Percentiles rank a stretch among this genome's conserved stretches.
These are phyloP conservation scores for Aethionema arabicum DNA, from an alignment of 345 rosid species.

Conservation along the genomic window DNA sequence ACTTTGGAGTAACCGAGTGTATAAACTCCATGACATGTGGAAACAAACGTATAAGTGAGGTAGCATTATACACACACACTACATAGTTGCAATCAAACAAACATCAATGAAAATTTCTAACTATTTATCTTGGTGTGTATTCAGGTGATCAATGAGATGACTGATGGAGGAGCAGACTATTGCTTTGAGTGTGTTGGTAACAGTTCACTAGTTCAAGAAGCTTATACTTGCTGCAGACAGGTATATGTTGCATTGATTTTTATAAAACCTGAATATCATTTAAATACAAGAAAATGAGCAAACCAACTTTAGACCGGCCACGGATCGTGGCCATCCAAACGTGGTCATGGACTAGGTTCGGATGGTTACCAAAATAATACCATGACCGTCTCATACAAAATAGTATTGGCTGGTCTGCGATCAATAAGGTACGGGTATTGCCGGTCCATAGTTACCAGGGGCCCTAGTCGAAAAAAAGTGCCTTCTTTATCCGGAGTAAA, in stretches of 20 bases:
- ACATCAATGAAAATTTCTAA: background rate
- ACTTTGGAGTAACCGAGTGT: slow-evolving; percentile 77
- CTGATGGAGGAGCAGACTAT: slow-evolving; percentile 77
- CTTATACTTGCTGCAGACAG: slow-evolving; percentile 68
- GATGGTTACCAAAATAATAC: no score
- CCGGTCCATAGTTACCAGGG: no score
- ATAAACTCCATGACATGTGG: slow-evolving; percentile 49
- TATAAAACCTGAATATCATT: background rate
- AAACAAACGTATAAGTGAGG: slow-evolving; percentile 63
- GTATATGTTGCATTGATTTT: slow-evolving; percentile 33
- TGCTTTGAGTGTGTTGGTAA: slow-evolving; percentile 79
- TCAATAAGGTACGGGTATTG: no score
- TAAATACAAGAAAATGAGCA: background rate
- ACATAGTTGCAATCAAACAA: background rate
- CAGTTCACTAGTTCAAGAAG: slow-evolving; percentile 59
- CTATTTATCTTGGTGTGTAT: background rate
- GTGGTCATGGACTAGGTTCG: no score
- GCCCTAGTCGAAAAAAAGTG: no score
- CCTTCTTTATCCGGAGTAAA: no score
- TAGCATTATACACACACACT: slow-evolving; percentile 18
- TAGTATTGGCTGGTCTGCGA: no score
- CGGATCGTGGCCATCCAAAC: no score
- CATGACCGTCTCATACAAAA: no score
- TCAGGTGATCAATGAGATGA: slow-evolving; percentile 64
- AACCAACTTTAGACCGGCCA: background rate